Conservation (phyloP, 2,329 filamentous ascomycete species). For the Sclerotinia spermophila region DNA sequence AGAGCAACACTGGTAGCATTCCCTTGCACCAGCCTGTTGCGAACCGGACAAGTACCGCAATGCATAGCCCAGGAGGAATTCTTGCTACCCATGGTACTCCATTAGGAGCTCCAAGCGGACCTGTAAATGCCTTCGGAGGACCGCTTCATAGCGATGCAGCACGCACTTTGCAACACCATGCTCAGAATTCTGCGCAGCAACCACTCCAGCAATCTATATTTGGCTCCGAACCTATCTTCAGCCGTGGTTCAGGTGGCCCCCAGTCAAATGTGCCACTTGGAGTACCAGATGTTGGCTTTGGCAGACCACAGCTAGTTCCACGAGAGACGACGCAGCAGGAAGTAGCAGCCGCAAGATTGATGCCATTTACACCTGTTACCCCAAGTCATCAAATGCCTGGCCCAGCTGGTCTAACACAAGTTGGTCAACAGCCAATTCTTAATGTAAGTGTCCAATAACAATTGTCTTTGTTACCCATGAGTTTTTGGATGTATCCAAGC, state of each 20-base stretch:
- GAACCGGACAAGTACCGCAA: constrained; percentile 71
- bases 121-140: constrained; percentile 48
- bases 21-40: constrained; percentile 94
- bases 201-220: constrained; percentile 56
- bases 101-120: constrained; percentile 37
- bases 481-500: neutral
- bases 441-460: constrained; percentile 51
- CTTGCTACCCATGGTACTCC: constrained; percentile 67
- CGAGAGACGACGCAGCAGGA: constrained; percentile 40
- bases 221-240: constrained; percentile 46
- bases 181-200: constrained; percentile 41
- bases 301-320: constrained; percentile 43
- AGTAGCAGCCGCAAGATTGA: constrained; percentile 58
- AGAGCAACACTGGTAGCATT: constrained; percentile 83
- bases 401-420: constrained; percentile 61
- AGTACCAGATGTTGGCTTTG: constrained; percentile 60
- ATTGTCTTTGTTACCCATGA: constrained; percentile 20
- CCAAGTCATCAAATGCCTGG: constrained; percentile 36
- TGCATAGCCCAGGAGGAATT: constrained; percentile 88
- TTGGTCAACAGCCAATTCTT: constrained; percentile 74
- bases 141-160: constrained; percentile 51
- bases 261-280: constrained; percentile 48
- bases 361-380: constrained; percentile 48
- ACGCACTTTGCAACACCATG: constrained; percentile 51
- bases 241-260: constrained; percentile 9